phyloP scores from a whole-genome alignment of 208 protist genomes.

The Trichomonas tenax region DNA sequence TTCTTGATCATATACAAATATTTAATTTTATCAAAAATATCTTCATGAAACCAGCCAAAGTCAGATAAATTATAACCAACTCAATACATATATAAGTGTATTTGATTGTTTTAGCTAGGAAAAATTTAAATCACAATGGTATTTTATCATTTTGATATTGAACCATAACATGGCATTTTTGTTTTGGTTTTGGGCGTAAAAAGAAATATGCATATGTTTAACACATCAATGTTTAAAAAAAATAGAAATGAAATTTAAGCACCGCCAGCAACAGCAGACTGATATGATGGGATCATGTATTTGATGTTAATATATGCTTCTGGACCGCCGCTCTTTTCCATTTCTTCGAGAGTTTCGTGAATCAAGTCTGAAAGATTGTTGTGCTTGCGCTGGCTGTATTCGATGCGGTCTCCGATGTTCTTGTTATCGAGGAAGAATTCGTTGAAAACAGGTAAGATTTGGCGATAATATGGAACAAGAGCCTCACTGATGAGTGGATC shows the following conservation, averaged over 20 bases:
- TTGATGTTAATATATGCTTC: conserved; percentile 71
- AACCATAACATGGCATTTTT: too few species aligned
- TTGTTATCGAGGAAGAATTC: conserved; percentile 78
- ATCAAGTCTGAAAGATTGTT: conserved; percentile 75
- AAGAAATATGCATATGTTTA: too few species aligned
- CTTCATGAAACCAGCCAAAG: too few species aligned
- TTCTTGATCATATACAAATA: too few species aligned
- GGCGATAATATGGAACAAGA: conserved; percentile 93
- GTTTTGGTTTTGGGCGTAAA: too few species aligned
- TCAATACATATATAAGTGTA: too few species aligned
- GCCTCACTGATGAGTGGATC: conserved; percentile 78
- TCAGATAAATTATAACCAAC: too few species aligned
- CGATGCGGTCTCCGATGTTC: conserved; percentile 69
- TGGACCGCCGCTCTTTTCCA: conserved; percentile 57
- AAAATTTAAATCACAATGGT: too few species aligned
- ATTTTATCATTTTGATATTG: too few species aligned
- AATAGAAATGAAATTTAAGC: neutral
- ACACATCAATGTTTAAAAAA: neutral
- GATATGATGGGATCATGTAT: conserved; percentile 67
- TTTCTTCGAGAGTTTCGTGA: conserved; percentile 83
- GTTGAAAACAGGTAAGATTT: conserved; percentile 92
- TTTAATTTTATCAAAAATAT: too few species aligned
- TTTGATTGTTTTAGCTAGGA: too few species aligned
- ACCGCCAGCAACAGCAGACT: conserved; percentile 30
- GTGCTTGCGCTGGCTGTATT: conserved; percentile 68